phyloP scores from a whole-genome alignment of 768 basidiomycete species.

The Pilatotrama ljubarskyi region DNA sequence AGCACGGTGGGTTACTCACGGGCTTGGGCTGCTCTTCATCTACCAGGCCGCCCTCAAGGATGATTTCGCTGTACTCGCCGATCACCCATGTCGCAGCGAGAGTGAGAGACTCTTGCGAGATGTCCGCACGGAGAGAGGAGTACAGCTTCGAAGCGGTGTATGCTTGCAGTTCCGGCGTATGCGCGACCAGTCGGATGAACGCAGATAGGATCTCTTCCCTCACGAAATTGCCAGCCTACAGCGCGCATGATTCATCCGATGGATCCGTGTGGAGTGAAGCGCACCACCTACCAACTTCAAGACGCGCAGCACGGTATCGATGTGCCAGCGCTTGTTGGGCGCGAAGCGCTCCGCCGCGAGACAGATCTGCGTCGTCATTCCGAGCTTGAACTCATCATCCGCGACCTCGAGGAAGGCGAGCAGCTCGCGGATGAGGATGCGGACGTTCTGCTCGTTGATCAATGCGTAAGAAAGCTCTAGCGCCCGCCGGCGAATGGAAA shows the following conservation, averaged over 20 bases:
- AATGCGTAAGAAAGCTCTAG: slow-evolving; percentile 96
- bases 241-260: background rate
- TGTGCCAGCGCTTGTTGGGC: slow-evolving; percentile 98
- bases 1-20: slow-evolving; percentile 41
- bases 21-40: slow-evolving; percentile 71
- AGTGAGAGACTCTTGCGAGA: slow-evolving; percentile 95
- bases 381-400: slow-evolving; percentile 97
- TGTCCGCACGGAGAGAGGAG: slow-evolving; percentile 81
- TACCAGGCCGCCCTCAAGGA: slow-evolving; percentile 83
- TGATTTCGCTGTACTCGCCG: slow-evolving; percentile 92
- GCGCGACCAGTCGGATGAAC: slow-evolving; percentile 93
- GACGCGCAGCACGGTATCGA: slow-evolving; percentile 92
- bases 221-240: slow-evolving; percentile 95
- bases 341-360: slow-evolving; percentile 95
- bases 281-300: slow-evolving; percentile 73
- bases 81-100: slow-evolving; percentile 93
- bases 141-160: slow-evolving; percentile 94
- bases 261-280: background rate
- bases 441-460: slow-evolving; percentile 93
- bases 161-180: slow-evolving; percentile 94
- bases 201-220: slow-evolving; percentile 93
- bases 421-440: slow-evolving; percentile 87
- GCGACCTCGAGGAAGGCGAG: slow-evolving; percentile 97
- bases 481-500: slow-evolving; percentile 95
- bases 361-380: slow-evolving; percentile 96